Percentiles rank a stretch among this genome's conserved stretches.
Conservation (phyloP, 305 asterid genomes). For the Caryopteris hybrid region DNA sequence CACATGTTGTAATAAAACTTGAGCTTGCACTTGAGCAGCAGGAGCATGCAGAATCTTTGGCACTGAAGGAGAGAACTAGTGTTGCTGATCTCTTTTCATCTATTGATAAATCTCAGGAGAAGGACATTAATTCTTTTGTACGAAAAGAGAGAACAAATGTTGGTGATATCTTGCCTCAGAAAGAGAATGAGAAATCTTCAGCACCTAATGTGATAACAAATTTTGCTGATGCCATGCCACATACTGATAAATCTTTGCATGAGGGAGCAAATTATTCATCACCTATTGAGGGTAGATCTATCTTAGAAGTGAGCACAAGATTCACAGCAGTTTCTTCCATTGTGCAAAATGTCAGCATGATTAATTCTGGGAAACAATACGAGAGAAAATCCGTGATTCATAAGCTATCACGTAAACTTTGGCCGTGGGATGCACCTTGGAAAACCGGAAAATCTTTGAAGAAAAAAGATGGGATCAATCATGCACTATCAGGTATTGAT, state of each 20-base stretch:
- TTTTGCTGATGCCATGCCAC: not conserved
- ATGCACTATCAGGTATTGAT: slow-evolving; percentile 27
- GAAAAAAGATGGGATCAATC: not conserved
- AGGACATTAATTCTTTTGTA: not conserved
- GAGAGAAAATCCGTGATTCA: slow-evolving; percentile 20
- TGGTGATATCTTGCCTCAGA: slow-evolving; percentile 12
- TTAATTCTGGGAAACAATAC: slow-evolving; percentile 14
- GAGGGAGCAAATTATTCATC: not conserved
- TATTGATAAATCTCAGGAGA: slow-evolving; percentile 7
- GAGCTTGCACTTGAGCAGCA: slow-evolving; percentile 40
- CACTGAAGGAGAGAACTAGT: slow-evolving; percentile 14
- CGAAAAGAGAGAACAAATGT: slow-evolving; percentile 3
- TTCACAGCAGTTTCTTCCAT: slow-evolving; percentile 6
- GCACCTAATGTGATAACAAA: not conserved
- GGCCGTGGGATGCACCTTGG: slow-evolving; percentile 25
- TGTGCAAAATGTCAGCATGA: slow-evolving; percentile 8
- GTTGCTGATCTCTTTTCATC: slow-evolving; percentile 17
- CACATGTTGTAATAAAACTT: slow-evolving; percentile 29
- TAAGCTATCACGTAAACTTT: slow-evolving; percentile 29
- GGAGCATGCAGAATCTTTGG: slow-evolving; percentile 24
- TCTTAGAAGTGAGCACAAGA: slow-evolving; percentile 19
- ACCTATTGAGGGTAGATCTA: not conserved
- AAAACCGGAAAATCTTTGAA: slow-evolving; percentile 21
- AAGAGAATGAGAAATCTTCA: not conserved
- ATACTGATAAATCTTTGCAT: not conserved